These are phyloP conservation scores for Fusarium fujikuroi DNA, from an alignment of 2,329 filamentous ascomycete genomes.

Conservation along the genomic window DNA sequence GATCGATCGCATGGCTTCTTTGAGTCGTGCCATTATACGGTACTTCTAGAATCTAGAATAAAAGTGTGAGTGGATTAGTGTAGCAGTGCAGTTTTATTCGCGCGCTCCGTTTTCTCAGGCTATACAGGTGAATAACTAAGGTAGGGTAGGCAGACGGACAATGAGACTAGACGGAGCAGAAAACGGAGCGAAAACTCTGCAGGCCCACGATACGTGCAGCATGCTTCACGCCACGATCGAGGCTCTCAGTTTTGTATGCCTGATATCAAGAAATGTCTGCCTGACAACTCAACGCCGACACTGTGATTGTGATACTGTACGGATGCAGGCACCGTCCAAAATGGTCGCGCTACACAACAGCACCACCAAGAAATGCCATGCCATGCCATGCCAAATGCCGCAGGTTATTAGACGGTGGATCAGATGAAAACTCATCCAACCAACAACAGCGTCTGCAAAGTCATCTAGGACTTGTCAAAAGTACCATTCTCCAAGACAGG, in stretches of 20 bases:
- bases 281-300: conserved; percentile 11
- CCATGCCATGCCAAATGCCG: conserved; percentile 25
- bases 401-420: conserved; percentile 33
- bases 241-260: not conserved
- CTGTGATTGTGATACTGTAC: conserved; percentile 31
- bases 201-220: conserved; percentile 17
- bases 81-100: conserved; percentile 2
- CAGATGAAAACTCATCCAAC: conserved; percentile 13
- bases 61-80: conserved; percentile 31
- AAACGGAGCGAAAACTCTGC: conserved; percentile 42
- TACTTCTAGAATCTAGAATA: not conserved
- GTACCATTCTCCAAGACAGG: not conserved
- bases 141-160: not conserved
- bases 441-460: conserved; percentile 8
- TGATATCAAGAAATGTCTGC: conserved; percentile 2
- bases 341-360: conserved; percentile 25
- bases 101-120: conserved; percentile 24
- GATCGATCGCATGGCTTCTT: conserved; percentile 8
- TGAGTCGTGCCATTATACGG: not conserved
- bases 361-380: conserved; percentile 2
- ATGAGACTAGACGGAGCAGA: conserved; percentile 13
- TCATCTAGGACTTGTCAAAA: conserved; percentile 19
- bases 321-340: conserved; percentile 31
- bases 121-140: conserved; percentile 5
- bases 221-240: conserved; percentile 28